These are phyloP conservation scores for Toxicodendron radicans DNA, from an alignment of 345 rosid species.

Conservation along the genomic window DNA sequence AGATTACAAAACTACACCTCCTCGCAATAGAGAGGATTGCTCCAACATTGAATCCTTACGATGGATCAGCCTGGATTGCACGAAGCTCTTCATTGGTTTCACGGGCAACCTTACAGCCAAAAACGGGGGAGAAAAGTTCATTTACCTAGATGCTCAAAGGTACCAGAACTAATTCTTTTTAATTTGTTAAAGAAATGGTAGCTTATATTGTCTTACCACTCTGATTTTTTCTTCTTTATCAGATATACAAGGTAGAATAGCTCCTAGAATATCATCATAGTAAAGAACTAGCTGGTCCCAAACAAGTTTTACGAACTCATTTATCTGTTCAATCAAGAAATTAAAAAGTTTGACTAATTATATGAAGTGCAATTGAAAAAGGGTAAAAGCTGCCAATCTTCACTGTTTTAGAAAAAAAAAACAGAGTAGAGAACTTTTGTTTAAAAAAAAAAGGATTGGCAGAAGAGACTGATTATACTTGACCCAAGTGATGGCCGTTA, in stretches of 20 bases:
- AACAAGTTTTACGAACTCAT: constrained; percentile 98
- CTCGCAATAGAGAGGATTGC: constrained; percentile 88
- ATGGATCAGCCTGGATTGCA: constrained; percentile 74
- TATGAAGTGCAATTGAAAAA: constrained; percentile 7
- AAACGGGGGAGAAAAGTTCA: constrained; percentile 16
- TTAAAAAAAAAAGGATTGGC: neutral
- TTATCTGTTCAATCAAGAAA: constrained; percentile 56
- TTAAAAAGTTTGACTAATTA: neutral
- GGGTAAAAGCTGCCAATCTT: neutral
- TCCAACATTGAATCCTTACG: constrained; percentile 82
- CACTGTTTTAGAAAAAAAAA: neutral
- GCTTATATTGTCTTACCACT: constrained; percentile 64
- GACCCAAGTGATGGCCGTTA: constrained; percentile 99
- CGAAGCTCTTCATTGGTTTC: constrained; percentile 99
- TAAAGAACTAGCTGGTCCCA: constrained; percentile 97
- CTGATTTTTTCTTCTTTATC: constrained; percentile 99
- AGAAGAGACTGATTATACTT: constrained; percentile 16
- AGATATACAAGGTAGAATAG: constrained; percentile 95
- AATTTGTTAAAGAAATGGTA: constrained; percentile 8
- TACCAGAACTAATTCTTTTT: constrained; percentile 11
- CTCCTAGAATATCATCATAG: constrained; percentile 95
- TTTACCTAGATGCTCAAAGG: constrained; percentile 5
- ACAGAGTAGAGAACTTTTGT: neutral
- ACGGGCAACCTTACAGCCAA: constrained; percentile 77
- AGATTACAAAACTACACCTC: constrained; percentile 53